Conservation (phyloP, 192 early-diverging fungal species). For the Haplosporangium gracile region DNA sequence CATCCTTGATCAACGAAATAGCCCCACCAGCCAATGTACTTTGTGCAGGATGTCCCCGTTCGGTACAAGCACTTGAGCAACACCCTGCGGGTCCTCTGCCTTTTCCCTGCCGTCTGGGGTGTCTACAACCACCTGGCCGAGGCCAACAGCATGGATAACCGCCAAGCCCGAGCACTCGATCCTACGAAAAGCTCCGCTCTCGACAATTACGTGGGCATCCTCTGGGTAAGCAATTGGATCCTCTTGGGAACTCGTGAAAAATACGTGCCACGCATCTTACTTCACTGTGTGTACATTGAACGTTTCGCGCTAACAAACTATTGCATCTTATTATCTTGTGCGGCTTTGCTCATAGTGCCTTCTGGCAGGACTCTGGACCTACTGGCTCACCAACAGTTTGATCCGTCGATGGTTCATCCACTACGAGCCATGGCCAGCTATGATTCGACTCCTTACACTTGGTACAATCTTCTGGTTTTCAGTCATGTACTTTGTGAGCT, state of each 20-base stretch:
- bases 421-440: constrained; percentile 60
- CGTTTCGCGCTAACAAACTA: not conserved
- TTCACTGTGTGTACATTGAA: not conserved
- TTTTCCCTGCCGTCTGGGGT: constrained; percentile 12
- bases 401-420: constrained; percentile 64
- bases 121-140: constrained; percentile 6
- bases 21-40: constrained; percentile 12
- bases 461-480: constrained; percentile 60
- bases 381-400: constrained; percentile 60
- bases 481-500: constrained; percentile 53
- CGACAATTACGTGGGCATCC: constrained; percentile 6
- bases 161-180: not conserved
- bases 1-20: not conserved
- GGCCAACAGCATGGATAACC: not conserved
- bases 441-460: constrained; percentile 58
- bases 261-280: not conserved
- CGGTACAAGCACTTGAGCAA: constrained; percentile 6
- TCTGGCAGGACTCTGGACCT: constrained; percentile 64
- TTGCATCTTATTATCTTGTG: not conserved
- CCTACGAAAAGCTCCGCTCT: constrained; percentile 8
- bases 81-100: constrained; percentile 9
- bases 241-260: not conserved
- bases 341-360: constrained; percentile 41
- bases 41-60: constrained; percentile 9
- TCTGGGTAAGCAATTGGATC: constrained; percentile 1